Evolutionary conservation across 176 grass and related monocot species (phyloP).

Genomic region (Triticum monococcum): DNA sequence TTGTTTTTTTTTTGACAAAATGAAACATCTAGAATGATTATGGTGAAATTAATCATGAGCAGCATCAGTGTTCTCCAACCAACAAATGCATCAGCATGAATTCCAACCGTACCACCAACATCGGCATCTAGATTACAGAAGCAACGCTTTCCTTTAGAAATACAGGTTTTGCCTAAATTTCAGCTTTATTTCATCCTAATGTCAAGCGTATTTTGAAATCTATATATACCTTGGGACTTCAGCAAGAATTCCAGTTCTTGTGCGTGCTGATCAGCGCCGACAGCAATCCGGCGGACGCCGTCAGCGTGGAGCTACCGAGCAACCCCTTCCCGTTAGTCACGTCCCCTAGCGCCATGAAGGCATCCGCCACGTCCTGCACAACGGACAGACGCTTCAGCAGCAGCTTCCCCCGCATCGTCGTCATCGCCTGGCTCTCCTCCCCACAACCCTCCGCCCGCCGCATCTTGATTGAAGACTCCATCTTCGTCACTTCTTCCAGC

Average conservation of each 20-base stretch:
- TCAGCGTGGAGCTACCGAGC: constrained; percentile 48
- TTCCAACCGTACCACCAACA: background rate
- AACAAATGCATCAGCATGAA: constrained; percentile 16
- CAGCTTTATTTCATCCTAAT: constrained; percentile 34
- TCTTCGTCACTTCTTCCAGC: constrained; percentile 45
- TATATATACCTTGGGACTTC: constrained; percentile 34
- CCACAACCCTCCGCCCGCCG: constrained; percentile 7
- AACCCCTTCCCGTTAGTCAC: constrained; percentile 48
- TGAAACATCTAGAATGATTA: background rate
- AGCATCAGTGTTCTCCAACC: background rate
- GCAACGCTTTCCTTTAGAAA: constrained; percentile 1
- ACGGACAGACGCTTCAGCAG: constrained; percentile 60
- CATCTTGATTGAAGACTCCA: constrained; percentile 45
- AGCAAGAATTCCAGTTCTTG: constrained; percentile 77
- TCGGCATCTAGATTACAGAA: constrained; percentile 4
- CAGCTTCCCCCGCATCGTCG: constrained; percentile 42
- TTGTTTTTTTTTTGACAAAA: background rate
- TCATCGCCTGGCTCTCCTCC: constrained; percentile 39
- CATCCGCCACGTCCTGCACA: constrained; percentile 71
- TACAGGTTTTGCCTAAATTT: background rate
- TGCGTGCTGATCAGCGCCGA: constrained; percentile 63
- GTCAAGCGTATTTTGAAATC: background rate
- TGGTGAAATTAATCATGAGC: background rate
- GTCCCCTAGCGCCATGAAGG: constrained; percentile 65
- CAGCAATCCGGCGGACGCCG: constrained; percentile 58